Percentiles rank a stretch among this genome's conserved stretches.
Conservation (phyloP, 208 protist species). For the Crithidia brevicula region DNA sequence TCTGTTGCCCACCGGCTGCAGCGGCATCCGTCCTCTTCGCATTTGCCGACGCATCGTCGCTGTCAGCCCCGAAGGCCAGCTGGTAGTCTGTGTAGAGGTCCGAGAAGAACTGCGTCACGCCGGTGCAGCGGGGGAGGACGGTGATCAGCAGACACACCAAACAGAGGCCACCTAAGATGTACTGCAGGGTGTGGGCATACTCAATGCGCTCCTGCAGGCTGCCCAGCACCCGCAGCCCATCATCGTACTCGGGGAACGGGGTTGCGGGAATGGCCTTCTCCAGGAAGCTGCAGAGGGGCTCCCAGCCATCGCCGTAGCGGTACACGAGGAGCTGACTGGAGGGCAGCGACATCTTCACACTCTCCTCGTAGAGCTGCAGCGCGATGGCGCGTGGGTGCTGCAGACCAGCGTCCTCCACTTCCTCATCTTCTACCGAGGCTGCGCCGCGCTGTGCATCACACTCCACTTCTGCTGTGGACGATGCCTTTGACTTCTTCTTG, state of each 20-base stretch:
- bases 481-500: too few species aligned
- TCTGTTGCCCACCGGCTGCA: background rate
- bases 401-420: constrained; percentile 1
- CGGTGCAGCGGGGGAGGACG: constrained; percentile 21
- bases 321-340: constrained; percentile 60
- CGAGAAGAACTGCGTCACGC: constrained; percentile 18
- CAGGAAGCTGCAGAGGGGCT: constrained; percentile 73
- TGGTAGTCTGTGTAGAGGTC: constrained; percentile 40
- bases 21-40: background rate
- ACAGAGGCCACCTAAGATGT: constrained; percentile 22
- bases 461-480: too few species aligned
- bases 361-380: constrained; percentile 63
- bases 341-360: constrained; percentile 53
- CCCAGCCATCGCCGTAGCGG: constrained; percentile 72
- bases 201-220: constrained; percentile 72
- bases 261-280: constrained; percentile 54
- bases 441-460: too few species aligned
- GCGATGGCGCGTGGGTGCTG: constrained; percentile 39
- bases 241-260: constrained; percentile 70
- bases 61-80: constrained; percentile 25
- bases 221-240: constrained; percentile 58
- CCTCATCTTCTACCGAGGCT: background rate
- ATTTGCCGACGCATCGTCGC: background rate
- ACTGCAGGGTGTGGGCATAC: constrained; percentile 46
- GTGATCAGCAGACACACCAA: constrained; percentile 23